Evolutionary conservation across 2,329 filamentous ascomycete genomes (phyloP).

Genomic region (Dryadomyces sulphureus): DNA sequence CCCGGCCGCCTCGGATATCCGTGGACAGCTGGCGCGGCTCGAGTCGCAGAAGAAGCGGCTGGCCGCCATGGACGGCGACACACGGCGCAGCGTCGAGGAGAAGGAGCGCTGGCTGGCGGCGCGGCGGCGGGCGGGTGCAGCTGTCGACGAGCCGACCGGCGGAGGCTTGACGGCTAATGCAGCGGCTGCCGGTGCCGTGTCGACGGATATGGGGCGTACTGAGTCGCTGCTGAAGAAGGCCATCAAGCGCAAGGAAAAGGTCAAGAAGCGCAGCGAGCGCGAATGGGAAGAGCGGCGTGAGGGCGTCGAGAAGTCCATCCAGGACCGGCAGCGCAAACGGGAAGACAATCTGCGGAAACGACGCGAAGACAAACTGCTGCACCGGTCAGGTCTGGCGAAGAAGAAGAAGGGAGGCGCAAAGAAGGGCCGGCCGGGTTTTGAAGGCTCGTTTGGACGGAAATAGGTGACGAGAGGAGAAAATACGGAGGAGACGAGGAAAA

Average conservation of each 20-base stretch:
- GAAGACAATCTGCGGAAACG: conserved; percentile 65
- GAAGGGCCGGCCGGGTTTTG: conserved; percentile 47
- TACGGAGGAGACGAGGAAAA: no score
- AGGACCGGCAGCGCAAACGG: conserved; percentile 68
- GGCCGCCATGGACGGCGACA: conserved; percentile 58
- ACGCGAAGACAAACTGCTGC: conserved; percentile 53
- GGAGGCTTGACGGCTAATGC: conserved; percentile 6
- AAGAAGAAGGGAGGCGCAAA: conserved; percentile 27
- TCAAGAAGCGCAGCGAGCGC: conserved; percentile 81
- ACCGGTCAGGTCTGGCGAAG: conserved; percentile 35
- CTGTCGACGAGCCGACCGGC: conserved; percentile 44
- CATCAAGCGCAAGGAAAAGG: conserved; percentile 78
- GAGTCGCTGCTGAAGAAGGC: conserved; percentile 83
- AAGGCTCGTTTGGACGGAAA: conserved; percentile 49
- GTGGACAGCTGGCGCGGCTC: conserved; percentile 70
- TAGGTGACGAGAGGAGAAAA: conserved; percentile 21
- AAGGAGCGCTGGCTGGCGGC: conserved; percentile 93
- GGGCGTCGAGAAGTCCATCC: conserved; percentile 60
- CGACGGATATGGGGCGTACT: conserved; percentile 3
- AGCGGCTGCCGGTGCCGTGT: conserved; percentile 8
- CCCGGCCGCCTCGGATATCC: conserved; percentile 53
- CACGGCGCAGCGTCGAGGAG: conserved; percentile 75
- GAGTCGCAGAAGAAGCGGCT: conserved; percentile 78
- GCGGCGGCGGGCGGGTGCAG: conserved; percentile 68
- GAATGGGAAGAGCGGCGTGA: conserved; percentile 68